phyloP scores from a whole-genome alignment of 2,329 filamentous ascomycete genomes.

The Ascocoryne sarcoides region DNA sequence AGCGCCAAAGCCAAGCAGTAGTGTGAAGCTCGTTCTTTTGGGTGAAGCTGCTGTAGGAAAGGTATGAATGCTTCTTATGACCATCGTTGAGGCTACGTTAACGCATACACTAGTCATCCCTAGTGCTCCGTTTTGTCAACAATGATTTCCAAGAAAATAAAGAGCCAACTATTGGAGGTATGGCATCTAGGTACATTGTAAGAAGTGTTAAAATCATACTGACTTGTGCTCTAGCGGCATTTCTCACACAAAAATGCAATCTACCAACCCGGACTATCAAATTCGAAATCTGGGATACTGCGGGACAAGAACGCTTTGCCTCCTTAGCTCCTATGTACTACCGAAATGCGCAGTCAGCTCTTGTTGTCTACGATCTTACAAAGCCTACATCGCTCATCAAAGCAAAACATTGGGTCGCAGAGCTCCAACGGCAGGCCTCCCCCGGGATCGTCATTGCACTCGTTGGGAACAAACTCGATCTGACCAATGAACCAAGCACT shows the following conservation, averaged over 20 bases:
- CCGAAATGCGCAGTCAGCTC: constrained; percentile 92
- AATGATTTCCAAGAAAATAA: constrained; percentile 99
- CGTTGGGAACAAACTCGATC: constrained; percentile 93
- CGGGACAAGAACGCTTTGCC: constrained; percentile 94
- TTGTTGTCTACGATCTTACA: constrained; percentile 97
- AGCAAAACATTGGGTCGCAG: constrained; percentile 97
- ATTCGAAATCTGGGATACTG: constrained; percentile 97
- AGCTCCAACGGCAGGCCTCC: constrained; percentile 90
- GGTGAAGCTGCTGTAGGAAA: constrained; percentile 98
- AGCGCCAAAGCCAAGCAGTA: constrained; percentile 92
- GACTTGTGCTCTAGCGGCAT: constrained; percentile 58
- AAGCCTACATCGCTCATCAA: constrained; percentile 93
- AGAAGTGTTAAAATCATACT: constrained; percentile 5
- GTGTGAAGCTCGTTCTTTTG: constrained; percentile 96
- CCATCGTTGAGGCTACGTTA: constrained; percentile 5
- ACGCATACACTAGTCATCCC: constrained; percentile 60
- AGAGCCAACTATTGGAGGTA: constrained; percentile 97
- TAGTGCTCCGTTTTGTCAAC: constrained; percentile 97
- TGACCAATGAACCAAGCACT: constrained; percentile 53
- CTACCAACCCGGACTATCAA: constrained; percentile 87
- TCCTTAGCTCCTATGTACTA: constrained; percentile 99
- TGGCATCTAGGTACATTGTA: constrained; percentile 19
- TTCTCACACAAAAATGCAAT: constrained; percentile 97
- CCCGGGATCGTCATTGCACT: constrained; percentile 95
- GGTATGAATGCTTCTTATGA: constrained; percentile 44